Base-by-base conservation (phyloP, 2,329 filamentous ascomycete species). In the Fusarium sp. region DNA sequence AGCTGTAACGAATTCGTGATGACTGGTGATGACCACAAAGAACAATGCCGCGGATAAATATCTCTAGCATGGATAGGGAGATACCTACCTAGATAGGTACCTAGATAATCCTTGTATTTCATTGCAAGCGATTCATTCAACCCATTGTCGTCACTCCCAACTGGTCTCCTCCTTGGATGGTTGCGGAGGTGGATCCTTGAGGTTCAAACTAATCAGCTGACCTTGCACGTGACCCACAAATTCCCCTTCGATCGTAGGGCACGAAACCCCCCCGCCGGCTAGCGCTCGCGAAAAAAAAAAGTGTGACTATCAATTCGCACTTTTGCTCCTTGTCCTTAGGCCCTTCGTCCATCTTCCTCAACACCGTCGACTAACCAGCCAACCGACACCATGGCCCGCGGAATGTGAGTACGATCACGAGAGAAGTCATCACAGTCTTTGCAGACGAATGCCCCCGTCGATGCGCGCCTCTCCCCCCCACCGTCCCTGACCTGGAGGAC, bases 381-480 rank as follows among this genome's bases (percentile, higher is more conserved):
- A 81, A 78, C 79, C 81, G 83, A 81, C 81, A 91, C 84, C 81
- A 92, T 92, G 90, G 89, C 87, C 84, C 88, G 90, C 84, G 90
- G 90, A 89, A 90, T 88, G 86, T 88, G 82, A 87, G 86, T 88
- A 70, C 7, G 65, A 59, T 9, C 31, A n/a, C 24, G 64, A 60
- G 70, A 69, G 51, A 27, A 66, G 42, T 16, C 11, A 60, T 74
- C 69, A 56, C n/a, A 29, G 36, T 24, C 38, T 55, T 51, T 36
- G 16, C 49, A 51, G 12, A 22, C n/a, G 49, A 40, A 62, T 49
- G 58, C 40, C 56, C 53, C 60, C 59, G 61, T 67, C 64, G 66
- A 67, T 62, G 66, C 58, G 63, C 33, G 27, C n/a, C 44, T 64
- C 55, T 55, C 35, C 44, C 35, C 44, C 59, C 64, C 51, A 24